A percentile compares a stretch with the other conserved stretches of the same genome.
Evolutionary conservation across 2,329 filamentous ascomycete genomes (phyloP).

Genomic region (Alternaria novae-zelandiae): DNA sequence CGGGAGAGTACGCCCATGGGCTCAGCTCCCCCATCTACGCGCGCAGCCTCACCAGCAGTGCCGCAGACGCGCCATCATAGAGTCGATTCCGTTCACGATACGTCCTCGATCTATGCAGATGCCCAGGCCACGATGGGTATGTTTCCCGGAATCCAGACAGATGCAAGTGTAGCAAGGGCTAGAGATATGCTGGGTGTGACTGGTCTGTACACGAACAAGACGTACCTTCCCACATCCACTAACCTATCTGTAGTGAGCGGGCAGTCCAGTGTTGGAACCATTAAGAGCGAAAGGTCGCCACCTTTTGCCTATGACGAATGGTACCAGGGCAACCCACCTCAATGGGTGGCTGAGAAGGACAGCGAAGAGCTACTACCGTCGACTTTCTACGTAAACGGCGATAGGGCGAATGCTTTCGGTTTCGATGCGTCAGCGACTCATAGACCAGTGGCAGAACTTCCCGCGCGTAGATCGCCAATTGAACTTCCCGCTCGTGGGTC

Average conservation of each 20-base stretch:
- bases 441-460: background rate
- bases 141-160: background rate
- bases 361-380: background rate
- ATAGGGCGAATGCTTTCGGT: background rate
- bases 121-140: background rate
- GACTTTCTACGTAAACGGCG: background rate
- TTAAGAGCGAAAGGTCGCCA: background rate
- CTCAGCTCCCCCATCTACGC: background rate
- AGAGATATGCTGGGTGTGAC: background rate
- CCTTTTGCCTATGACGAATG: background rate
- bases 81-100: background rate
- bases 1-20: constrained; percentile 23
- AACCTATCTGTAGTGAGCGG: background rate
- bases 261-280: background rate
- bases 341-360: background rate
- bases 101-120: background rate
- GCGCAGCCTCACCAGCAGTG: background rate
- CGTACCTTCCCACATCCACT: background rate
- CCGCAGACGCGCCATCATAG: background rate
- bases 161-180: background rate
- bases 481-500: background rate
- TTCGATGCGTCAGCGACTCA: background rate
- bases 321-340: background rate
- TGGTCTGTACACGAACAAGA: background rate
- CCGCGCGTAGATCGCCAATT: background rate